A percentile compares a stretch with the other conserved stretches of the same genome.
Evolutionary conservation across 2,329 filamentous ascomycete species (phyloP).

Genomic region (Colletotrichum spinosum): DNA sequence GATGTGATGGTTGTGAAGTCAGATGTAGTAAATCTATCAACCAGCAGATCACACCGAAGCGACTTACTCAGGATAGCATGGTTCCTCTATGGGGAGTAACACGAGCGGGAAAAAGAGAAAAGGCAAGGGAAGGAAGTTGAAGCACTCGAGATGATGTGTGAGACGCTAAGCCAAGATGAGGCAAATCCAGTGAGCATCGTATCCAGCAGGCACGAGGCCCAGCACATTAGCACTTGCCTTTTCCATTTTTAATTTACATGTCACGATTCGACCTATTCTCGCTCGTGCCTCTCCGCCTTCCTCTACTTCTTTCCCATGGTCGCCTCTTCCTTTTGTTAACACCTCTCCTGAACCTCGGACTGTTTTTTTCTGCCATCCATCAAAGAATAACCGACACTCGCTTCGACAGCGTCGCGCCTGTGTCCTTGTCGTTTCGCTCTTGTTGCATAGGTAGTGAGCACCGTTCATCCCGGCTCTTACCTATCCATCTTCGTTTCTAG

Average conservation of each 20-base stretch:
- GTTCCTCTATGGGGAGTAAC: no score
- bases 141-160: conserved; percentile 29
- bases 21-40: conserved; percentile 12
- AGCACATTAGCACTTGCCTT: conserved; percentile 26
- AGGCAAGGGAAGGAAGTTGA: neutral
- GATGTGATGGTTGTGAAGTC: conserved; percentile 15
- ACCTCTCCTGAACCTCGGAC: neutral
- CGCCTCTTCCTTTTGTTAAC: conserved; percentile 9
- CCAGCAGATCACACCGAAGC: no score
- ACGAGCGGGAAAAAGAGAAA: neutral
- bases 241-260: conserved; percentile 38
- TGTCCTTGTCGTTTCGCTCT: conserved; percentile 11
- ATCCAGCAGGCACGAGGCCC: conserved; percentile 31
- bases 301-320: conserved; percentile 10
- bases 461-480: conserved; percentile 21
- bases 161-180: conserved; percentile 36
- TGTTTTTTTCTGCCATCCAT: conserved; percentile 5
- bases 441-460: conserved; percentile 5
- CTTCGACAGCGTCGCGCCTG: conserved; percentile 26
- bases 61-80: no score
- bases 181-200: conserved; percentile 32
- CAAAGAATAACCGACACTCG: conserved; percentile 22
- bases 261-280: conserved; percentile 28
- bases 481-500: conserved; percentile 34
- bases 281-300: conserved; percentile 11